Conservation (phyloP, 2,329 filamentous ascomycete genomes). For the Phoma sp. region DNA sequence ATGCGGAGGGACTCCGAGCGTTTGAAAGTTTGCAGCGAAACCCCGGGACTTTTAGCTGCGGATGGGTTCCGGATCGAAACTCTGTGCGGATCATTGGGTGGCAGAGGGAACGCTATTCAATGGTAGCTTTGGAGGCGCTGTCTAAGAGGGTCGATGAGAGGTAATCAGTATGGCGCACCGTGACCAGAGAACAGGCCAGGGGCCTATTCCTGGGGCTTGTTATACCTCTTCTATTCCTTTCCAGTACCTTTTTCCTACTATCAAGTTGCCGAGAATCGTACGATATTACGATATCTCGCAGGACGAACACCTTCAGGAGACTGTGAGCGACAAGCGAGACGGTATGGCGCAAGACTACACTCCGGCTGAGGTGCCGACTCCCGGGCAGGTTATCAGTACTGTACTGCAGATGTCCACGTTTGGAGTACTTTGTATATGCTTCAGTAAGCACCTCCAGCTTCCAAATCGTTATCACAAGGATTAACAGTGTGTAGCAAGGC, state of each 20-base stretch:
- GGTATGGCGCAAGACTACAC: conserved; percentile 14
- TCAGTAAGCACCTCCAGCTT: conserved; percentile 15
- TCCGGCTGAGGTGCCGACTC: conserved; percentile 29
- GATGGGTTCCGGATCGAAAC: background rate
- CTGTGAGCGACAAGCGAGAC: background rate
- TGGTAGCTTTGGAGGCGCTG: background rate
- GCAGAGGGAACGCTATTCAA: background rate
- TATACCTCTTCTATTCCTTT: background rate
- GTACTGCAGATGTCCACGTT: conserved; percentile 33
- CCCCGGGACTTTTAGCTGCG: background rate
- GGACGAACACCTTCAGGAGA: background rate
- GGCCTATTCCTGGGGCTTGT: background rate
- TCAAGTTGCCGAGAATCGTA: background rate
- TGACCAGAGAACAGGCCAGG: background rate
- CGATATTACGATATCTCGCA: background rate
- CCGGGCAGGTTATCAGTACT: conserved; percentile 31
- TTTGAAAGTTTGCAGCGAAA: background rate
- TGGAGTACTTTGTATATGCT: conserved; percentile 27
- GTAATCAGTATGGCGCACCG: background rate
- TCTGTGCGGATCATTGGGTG: background rate
- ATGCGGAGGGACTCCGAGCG: background rate
- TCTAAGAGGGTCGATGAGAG: background rate
- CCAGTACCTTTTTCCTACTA: background rate
- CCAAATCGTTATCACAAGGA: background rate
- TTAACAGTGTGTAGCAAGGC: conserved; percentile 24